Conservation (phyloP, 306 rosid genomes). For the Cucumis sativus region DNA sequence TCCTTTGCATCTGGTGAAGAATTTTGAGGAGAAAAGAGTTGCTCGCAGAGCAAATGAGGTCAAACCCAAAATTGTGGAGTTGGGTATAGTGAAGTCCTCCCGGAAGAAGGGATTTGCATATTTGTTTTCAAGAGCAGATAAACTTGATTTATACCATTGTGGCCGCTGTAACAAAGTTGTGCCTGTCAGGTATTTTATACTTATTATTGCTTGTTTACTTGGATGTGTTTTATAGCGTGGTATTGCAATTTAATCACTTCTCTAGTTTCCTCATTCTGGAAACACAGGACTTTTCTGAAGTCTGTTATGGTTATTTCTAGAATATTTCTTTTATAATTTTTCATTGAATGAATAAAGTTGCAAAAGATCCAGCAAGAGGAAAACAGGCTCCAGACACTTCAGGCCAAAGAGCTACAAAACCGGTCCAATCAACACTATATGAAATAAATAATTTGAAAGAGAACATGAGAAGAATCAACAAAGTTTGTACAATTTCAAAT, state of each 20-base stretch:
- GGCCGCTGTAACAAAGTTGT: constrained; percentile 87
- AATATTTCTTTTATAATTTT: not conserved
- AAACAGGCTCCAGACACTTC: not conserved
- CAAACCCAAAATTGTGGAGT: constrained; percentile 36
- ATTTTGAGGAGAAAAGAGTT: constrained; percentile 84
- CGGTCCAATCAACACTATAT: not conserved
- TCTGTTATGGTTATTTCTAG: not conserved
- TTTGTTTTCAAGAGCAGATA: constrained; percentile 77
- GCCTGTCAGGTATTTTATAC: constrained; percentile 42
- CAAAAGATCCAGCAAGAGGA: not conserved
- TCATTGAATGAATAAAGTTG: not conserved
- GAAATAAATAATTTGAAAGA: not conserved
- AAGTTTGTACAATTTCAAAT: not conserved
- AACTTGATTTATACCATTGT: constrained; percentile 47
- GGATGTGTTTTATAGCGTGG: not conserved
- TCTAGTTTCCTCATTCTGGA: not conserved
- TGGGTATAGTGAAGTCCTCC: constrained; percentile 24
- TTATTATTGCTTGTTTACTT: not conserved
- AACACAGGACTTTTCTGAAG: not conserved
- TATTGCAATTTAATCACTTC: not conserved
- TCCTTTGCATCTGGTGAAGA: constrained; percentile 83
- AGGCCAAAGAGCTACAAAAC: not conserved
- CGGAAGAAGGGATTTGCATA: constrained; percentile 49
- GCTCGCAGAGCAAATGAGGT: constrained; percentile 48
- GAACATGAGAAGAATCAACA: not conserved